Percentiles rank a stretch among this genome's conserved stretches.
These are phyloP conservation scores for Pseudoscleropodium purum DNA, from an alignment of 225 moss, liverwort and hornwort genomes.

Conservation along the genomic window DNA sequence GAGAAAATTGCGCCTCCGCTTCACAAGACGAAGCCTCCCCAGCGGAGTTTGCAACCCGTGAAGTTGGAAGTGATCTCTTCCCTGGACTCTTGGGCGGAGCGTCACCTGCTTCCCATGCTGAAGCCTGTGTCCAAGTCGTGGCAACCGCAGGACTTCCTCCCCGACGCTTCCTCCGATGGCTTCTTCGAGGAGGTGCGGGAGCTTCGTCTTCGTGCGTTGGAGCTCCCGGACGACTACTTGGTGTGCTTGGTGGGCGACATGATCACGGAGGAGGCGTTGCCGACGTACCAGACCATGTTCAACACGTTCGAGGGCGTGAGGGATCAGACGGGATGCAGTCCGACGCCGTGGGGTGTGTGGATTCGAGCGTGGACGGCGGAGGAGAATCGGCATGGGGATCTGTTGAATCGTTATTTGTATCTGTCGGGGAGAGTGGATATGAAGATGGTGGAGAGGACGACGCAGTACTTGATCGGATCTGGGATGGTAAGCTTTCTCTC, in stretches of 20 bases:
- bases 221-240: conserved; percentile 46
- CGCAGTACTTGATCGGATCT: conserved; percentile 69
- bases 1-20: background rate
- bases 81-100: conserved; percentile 30
- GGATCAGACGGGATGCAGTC: conserved; percentile 56
- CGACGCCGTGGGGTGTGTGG: conserved; percentile 83
- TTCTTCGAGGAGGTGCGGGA: conserved; percentile 42
- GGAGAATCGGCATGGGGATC: conserved; percentile 87
- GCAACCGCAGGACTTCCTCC: conserved; percentile 57
- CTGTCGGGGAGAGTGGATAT: conserved; percentile 80
- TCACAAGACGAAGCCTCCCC: background rate
- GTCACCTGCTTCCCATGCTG: conserved; percentile 23
- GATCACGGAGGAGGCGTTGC: conserved; percentile 76
- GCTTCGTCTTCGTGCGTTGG: conserved; percentile 24
- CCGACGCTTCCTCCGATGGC: conserved; percentile 15
- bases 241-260: conserved; percentile 53
- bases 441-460: conserved; percentile 74
- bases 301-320: conserved; percentile 81
- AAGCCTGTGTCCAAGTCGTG: conserved; percentile 48
- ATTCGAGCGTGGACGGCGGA: conserved; percentile 83
- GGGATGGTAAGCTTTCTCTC: conserved; percentile 54
- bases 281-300: conserved; percentile 84
- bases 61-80: conserved; percentile 41
- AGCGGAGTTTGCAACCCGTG: background rate
- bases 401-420: conserved; percentile 71